Evolutionary conservation across 768 basidiomycete species (phyloP), one percentile per base, ranked within the genome.

Genomic region (Boletus tomentosulus): DNA sequence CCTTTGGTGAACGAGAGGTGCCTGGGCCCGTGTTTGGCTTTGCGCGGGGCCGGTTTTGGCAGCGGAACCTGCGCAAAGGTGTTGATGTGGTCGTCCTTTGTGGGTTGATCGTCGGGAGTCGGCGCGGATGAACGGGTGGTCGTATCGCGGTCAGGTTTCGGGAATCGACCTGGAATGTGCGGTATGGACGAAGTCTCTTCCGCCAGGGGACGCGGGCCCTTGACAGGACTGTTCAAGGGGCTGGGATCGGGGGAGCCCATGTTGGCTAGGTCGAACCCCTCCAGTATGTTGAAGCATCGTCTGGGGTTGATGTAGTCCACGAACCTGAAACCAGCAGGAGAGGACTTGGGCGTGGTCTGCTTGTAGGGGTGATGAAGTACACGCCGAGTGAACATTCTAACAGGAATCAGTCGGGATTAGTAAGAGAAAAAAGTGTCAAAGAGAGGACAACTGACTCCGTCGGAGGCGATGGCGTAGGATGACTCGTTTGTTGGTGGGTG

Each of bases 261-360:
- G 39, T 54, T 24, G 22, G 53, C 24, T 31, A 60, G 58, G 27
- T 56, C 7, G 42, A 34, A 55, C 15, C 43, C 53, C 22, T 49
- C 54, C 28, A 65, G 65, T 12, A 54, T 24, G 52, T 65, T 54
- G 50, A 69, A 64, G 55, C 46, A 60, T 25, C 46, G 58, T 51
- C 19, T 57, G 4, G 54, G 66, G 19, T 25, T 55, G 49, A 64
- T 7, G 16, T 53, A 56, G 43, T 64, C 54, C 13, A 39, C 33
- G 30, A 64, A 34, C 62, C 66, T 68, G 65, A 62, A 25, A 12
- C 68, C 66, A 58, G 70, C 61, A 66, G 67, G 59, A n/a, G 62
- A 35, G 16, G 31, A 35, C n/a, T 41, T 28, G 22, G 50, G 56
- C 10, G 35, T n/a, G 38, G 60, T 16, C 7, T 25, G 30, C 31